These are phyloP conservation scores for Bretschneidera sinensis DNA, from an alignment of 345 rosid species.

Conservation along the genomic window DNA sequence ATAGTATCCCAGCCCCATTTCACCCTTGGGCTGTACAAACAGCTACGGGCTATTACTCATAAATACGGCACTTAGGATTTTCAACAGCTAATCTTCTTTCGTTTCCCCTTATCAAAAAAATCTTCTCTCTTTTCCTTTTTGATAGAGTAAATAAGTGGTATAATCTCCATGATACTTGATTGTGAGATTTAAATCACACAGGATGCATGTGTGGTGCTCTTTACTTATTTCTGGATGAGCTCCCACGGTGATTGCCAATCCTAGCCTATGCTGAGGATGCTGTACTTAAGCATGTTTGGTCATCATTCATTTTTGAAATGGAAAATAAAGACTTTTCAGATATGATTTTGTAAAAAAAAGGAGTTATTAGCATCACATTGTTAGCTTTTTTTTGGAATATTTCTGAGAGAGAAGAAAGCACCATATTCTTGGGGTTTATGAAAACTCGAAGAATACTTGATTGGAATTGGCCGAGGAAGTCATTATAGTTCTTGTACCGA, in stretches of 20 bases:
- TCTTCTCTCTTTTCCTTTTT: background rate
- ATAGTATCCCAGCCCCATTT: background rate
- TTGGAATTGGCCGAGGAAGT: too few relatives aligned
- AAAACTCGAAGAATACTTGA: too few relatives aligned
- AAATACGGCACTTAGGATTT: background rate
- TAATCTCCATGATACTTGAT: background rate
- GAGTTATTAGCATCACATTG: too few relatives aligned
- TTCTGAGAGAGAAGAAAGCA: too few relatives aligned
- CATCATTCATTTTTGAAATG: too few relatives aligned
- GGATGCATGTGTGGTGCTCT: background rate
- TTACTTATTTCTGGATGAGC: background rate
- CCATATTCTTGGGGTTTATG: too few relatives aligned
- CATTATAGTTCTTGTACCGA: too few relatives aligned
- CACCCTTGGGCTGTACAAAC: background rate
- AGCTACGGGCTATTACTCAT: background rate
- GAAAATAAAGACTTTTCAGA: too few relatives aligned
- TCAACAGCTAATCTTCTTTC: background rate
- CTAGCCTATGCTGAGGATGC: background rate
- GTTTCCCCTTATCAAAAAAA: too few relatives aligned
- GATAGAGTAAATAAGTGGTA: background rate
- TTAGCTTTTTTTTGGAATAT: too few relatives aligned
- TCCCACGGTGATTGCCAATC: background rate
- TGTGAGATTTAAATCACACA: background rate
- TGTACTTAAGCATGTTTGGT: background rate
- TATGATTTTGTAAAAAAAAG: too few relatives aligned